Base-by-base conservation (phyloP, 495 filamentous ascomycete species). In the Aspergillus steynii region DNA sequence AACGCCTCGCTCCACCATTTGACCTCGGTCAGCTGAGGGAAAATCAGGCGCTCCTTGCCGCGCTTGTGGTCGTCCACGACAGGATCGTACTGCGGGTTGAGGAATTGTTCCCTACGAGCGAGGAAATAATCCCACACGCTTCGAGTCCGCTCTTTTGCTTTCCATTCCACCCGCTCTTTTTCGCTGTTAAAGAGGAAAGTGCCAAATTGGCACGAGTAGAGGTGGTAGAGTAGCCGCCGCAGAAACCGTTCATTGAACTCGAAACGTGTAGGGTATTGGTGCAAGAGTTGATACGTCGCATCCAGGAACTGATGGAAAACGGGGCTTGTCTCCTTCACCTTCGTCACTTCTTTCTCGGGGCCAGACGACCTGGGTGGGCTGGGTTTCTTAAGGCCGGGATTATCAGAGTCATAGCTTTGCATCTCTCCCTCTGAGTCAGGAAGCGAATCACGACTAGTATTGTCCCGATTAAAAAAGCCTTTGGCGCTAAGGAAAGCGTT, bases 291-390 rank as follows among this genome's bases (percentile, higher is more conserved):
- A 64, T 93, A 98, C 4, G 92, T 92, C 25, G 92, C 91, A 68
- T 99, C 96, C 9, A 99, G 86, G 73, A 98, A 99, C 71, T 99
- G 96, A 67, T 99, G 96, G 76, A 99, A 98, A 12, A 98, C 88
- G 0, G 96, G 96, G n/a, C 90, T 93, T 2, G 94, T 91, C 70
- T 98, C 93, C 59, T 92, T 96, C 29, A 83, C 79, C 62, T 87
- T 88, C 8, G 85, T 88, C n/a, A 80, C 70, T 59, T 77, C 74
- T 60, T 84, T 83, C 54, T 88, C 84, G 1, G 76, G 68, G 15
- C 65, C 68, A 46, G 64, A 66, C 9, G 76, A 71, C 58, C 72
- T 71, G 53, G 79, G 76, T 31, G 72, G 75, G 60, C 55, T 74
- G 28, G 78, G 71, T 53, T 82, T 83, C 32, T 65, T 84, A 66